Conservation (phyloP, 176 grass and related monocot species). For the Carex kokanica region DNA sequence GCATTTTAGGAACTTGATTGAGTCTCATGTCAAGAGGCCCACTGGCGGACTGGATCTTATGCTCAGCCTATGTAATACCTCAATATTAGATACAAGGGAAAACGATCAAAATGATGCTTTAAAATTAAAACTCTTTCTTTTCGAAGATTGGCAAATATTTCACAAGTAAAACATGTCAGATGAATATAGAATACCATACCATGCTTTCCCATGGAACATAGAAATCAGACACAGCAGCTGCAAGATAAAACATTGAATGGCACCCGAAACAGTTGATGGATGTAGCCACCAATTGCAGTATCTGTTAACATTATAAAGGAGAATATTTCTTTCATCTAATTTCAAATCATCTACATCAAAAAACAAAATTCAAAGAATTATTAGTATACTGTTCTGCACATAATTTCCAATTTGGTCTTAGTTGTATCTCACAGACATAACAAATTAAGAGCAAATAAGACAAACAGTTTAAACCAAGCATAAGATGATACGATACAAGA, state of each 20-base stretch:
- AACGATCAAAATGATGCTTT: conserved; percentile 6
- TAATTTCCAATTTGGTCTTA: background rate
- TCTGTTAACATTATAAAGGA: conserved; percentile 37
- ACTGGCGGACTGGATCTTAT: conserved; percentile 90
- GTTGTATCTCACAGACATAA: conserved; percentile 4
- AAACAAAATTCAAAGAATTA: background rate
- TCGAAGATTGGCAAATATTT: background rate
- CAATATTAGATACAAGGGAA: background rate
- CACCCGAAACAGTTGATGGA: conserved; percentile 51
- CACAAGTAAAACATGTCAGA: conserved; percentile 12
- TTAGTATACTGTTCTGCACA: background rate
- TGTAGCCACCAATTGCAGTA: conserved; percentile 71
- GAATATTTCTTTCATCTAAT: conserved; percentile 5
- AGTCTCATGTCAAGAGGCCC: conserved; percentile 81
- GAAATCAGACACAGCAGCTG: conserved; percentile 89
- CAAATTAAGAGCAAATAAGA: background rate
- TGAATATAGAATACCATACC: conserved; percentile 42
- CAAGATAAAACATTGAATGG: conserved; percentile 81
- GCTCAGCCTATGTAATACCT: conserved; percentile 54
- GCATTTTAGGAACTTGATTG: conserved; percentile 85
- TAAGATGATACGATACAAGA: background rate
- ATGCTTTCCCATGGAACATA: conserved; percentile 93
- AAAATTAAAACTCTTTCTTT: background rate
- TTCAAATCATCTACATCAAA: background rate
- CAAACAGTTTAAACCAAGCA: background rate